Evolutionary conservation across 2,329 filamentous ascomycete genomes (phyloP).

Genomic region (Pseudonectria foliicola): DNA sequence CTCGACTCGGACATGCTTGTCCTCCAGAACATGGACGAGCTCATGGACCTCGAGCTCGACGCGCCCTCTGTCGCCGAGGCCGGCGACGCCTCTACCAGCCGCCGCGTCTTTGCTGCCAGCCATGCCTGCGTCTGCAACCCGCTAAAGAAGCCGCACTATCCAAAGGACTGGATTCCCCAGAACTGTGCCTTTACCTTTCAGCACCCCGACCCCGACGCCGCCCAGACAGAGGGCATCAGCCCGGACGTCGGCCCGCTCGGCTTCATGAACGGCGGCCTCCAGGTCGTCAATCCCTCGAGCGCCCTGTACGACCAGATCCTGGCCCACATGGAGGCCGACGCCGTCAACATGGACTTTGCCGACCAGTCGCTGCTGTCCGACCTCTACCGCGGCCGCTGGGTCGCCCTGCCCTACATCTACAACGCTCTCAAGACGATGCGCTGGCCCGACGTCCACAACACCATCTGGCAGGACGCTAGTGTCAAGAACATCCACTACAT

Average conservation of each 20-base stretch:
- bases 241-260: conserved; percentile 41
- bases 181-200: conserved; percentile 55
- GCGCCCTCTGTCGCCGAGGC: conserved; percentile 21
- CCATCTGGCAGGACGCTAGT: conserved; percentile 50
- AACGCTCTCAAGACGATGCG: conserved; percentile 57
- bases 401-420: conserved; percentile 51
- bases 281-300: conserved; percentile 47
- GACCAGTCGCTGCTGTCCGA: conserved; percentile 53
- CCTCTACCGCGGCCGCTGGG: conserved; percentile 49
- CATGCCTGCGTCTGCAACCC: conserved; percentile 88
- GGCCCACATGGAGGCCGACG: conserved; percentile 40
- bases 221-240: conserved; percentile 39
- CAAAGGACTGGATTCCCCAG: conserved; percentile 54
- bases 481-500: conserved; percentile 59
- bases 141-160: conserved; percentile 70
- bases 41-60: conserved; percentile 78
- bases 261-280: conserved; percentile 44
- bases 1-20: conserved; percentile 87
- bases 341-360: conserved; percentile 46
- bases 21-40: conserved; percentile 79
- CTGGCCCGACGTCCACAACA: conserved; percentile 43
- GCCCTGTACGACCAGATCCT: conserved; percentile 44
- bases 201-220: conserved; percentile 37
- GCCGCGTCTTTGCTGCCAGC: conserved; percentile 70
- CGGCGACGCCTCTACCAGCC: conserved; percentile 24